Percentiles rank a stretch among this genome's conserved stretches.
Conservation (phyloP, 177 flowering plant genomes). For the Vitis hybrid region DNA sequence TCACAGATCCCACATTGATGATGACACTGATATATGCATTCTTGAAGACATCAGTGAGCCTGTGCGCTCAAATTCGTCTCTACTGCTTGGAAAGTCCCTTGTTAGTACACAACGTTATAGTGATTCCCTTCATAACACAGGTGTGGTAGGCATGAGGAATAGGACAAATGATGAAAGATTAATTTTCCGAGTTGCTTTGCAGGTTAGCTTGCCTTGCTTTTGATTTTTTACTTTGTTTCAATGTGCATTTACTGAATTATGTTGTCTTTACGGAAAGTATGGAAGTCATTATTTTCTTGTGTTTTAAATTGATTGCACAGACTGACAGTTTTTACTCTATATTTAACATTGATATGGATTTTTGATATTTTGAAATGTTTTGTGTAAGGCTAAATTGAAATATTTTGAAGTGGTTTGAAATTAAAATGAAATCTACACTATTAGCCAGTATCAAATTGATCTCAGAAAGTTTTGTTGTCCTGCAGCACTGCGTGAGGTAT, state of each 20-base stretch:
- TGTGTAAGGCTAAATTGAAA: not conserved
- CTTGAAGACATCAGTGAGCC: conserved; percentile 70
- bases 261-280: not conserved
- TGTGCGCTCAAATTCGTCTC: conserved; percentile 23
- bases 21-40: conserved; percentile 68
- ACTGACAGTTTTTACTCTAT: not conserved
- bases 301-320: too few relatives aligned
- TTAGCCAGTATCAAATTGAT: not conserved
- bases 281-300: not conserved
- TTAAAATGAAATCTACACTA: not conserved
- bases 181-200: conserved; percentile 51
- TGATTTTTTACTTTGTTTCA: not conserved
- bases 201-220: conserved; percentile 41
- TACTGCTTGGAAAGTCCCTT: conserved; percentile 23
- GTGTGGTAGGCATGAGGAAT: conserved; percentile 33
- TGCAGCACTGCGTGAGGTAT: not conserved
- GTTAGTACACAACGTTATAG: conserved; percentile 24
- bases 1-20: conserved; percentile 31
- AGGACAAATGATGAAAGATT: conserved; percentile 47
- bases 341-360: too few relatives aligned
- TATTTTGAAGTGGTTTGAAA: not conserved
- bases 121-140: conserved; percentile 30
- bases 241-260: not conserved
- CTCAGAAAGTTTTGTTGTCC: not conserved
- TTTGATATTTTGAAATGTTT: too few relatives aligned